phyloP scores from a whole-genome alignment of 768 basidiomycete genomes.

The Melanogaster broomeanus region DNA sequence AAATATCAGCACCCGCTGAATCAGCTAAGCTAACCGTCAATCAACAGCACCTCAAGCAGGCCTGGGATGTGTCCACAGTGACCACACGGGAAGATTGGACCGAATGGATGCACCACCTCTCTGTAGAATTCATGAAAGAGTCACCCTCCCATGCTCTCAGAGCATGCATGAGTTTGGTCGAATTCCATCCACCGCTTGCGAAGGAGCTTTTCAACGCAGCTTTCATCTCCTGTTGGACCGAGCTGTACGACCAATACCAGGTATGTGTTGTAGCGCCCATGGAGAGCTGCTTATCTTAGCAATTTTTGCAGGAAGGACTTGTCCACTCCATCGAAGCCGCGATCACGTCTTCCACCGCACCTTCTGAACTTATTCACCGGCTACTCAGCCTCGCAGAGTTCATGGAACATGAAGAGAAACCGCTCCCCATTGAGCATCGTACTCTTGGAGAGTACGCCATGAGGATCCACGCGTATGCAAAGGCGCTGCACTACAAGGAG shows the following conservation, averaged over 20 bases:
- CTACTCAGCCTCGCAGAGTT: slow-evolving; percentile 95
- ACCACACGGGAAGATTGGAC: slow-evolving; percentile 86
- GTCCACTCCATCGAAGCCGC: slow-evolving; percentile 88
- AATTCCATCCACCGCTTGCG: slow-evolving; percentile 87
- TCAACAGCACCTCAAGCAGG: slow-evolving; percentile 94
- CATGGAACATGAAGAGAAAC: slow-evolving; percentile 98
- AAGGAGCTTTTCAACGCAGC: slow-evolving; percentile 97
- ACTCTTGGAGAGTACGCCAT: slow-evolving; percentile 93
- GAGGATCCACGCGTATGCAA: slow-evolving; percentile 93
- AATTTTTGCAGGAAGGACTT: slow-evolving; percentile 76
- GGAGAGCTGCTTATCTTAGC: slow-evolving; percentile 2
- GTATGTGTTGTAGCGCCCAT: slow-evolving; percentile 38
- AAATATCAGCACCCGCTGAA: slow-evolving; percentile 83
- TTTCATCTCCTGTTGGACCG: slow-evolving; percentile 96
- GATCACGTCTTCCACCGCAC: slow-evolving; percentile 73
- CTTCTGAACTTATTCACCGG: slow-evolving; percentile 87
- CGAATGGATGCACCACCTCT: slow-evolving; percentile 92
- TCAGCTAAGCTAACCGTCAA: slow-evolving; percentile 90
- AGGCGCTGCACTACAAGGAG: slow-evolving; percentile 98
- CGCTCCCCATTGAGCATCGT: slow-evolving; percentile 89
- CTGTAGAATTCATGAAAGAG: slow-evolving; percentile 96
- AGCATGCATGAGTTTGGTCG: slow-evolving; percentile 92
- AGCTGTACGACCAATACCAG: slow-evolving; percentile 96
- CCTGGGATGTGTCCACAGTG: slow-evolving; percentile 87
- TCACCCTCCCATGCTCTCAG: slow-evolving; percentile 98